Conservation (phyloP, 169 alveolate genomes). For the Eimeria tenella region DNA sequence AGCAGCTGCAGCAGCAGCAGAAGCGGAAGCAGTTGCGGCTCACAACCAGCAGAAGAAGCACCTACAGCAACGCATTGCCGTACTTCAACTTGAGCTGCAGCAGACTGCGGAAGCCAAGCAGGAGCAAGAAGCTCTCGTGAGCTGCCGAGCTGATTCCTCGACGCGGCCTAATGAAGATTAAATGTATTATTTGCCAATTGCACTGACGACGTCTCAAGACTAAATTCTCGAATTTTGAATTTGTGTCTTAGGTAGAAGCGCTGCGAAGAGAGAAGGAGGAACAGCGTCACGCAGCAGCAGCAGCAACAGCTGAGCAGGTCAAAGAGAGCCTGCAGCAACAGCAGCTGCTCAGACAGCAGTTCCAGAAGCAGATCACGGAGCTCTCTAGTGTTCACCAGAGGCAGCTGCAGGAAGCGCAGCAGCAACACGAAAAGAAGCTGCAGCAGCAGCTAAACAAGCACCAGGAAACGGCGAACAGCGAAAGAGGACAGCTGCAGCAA, state of each 20-base stretch:
- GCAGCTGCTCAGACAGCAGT: constrained; percentile 25
- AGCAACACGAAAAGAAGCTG: constrained; percentile 24
- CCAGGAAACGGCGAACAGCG: constrained; percentile 16
- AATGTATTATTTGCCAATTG: too few relatives aligned
- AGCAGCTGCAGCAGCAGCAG: constrained; percentile 40
- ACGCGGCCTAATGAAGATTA: too few relatives aligned
- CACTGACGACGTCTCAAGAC: too few relatives aligned
- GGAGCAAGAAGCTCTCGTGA: constrained; percentile 16
- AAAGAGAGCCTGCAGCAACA: constrained; percentile 41
- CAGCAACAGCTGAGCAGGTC: constrained; percentile 16
- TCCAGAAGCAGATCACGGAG: constrained; percentile 24
- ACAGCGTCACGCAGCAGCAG: constrained; percentile 29
- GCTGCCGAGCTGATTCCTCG: not conserved
- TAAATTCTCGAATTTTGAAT: too few relatives aligned
- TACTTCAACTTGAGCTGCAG: constrained; percentile 42
- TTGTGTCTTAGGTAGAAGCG: constrained; percentile 8
- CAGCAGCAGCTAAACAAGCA: constrained; percentile 41
- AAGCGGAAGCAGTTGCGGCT: constrained; percentile 43
- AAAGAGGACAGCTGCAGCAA: constrained; percentile 17
- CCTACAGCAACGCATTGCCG: constrained; percentile 12
- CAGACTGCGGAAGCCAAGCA: constrained; percentile 27
- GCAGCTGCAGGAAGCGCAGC: constrained; percentile 12
- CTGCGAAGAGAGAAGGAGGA: constrained; percentile 23
- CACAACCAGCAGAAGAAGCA: constrained; percentile 18
- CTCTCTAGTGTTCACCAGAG: constrained; percentile 10